phyloP scores from a whole-genome alignment of 1,284 basidiomycete genomes.

The Tylopilus orsonianus region DNA sequence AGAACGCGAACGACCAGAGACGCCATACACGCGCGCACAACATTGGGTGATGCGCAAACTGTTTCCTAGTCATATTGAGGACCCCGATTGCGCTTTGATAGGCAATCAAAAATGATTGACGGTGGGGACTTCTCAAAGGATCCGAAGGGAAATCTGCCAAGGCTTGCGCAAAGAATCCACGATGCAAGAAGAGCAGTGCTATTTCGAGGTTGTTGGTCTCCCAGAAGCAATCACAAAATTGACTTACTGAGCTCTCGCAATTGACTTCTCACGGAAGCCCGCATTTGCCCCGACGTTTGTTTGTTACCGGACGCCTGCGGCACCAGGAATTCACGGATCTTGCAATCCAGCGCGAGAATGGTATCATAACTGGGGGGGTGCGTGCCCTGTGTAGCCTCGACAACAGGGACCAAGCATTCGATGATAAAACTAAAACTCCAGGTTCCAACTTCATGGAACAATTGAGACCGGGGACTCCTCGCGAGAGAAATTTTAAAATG shows the following conservation, averaged over 20 bases:
- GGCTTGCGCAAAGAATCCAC: constrained; percentile 49
- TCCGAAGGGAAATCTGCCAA: constrained; percentile 43
- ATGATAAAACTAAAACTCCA: constrained; percentile 45
- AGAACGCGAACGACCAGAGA: constrained; percentile 49
- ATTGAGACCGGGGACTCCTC: constrained; percentile 4
- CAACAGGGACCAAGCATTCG: constrained; percentile 45
- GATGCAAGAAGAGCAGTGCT: constrained; percentile 51
- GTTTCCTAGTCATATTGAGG: constrained; percentile 37
- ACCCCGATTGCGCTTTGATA: constrained; percentile 46
- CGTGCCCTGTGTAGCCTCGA: constrained; percentile 39
- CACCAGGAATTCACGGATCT: constrained; percentile 40
- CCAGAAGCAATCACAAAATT: not conserved
- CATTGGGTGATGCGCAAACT: constrained; percentile 41
- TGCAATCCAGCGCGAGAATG: constrained; percentile 45
- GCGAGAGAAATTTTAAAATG: not conserved
- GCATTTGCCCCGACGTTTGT: constrained; percentile 43
- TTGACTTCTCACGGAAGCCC: constrained; percentile 43
- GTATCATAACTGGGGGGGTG: constrained; percentile 46
- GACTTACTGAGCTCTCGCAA: constrained; percentile 47
- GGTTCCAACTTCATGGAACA: constrained; percentile 38
- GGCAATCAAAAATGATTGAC: constrained; percentile 43
- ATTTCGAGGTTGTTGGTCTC: constrained; percentile 1
- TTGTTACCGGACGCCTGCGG: constrained; percentile 22
- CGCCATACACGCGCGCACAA: constrained; percentile 47
- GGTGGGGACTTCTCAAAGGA: constrained; percentile 41